Evolutionary conservation across 352 stramenopile genomes (phyloP).

Genomic region (Blastocystis sp.): DNA sequence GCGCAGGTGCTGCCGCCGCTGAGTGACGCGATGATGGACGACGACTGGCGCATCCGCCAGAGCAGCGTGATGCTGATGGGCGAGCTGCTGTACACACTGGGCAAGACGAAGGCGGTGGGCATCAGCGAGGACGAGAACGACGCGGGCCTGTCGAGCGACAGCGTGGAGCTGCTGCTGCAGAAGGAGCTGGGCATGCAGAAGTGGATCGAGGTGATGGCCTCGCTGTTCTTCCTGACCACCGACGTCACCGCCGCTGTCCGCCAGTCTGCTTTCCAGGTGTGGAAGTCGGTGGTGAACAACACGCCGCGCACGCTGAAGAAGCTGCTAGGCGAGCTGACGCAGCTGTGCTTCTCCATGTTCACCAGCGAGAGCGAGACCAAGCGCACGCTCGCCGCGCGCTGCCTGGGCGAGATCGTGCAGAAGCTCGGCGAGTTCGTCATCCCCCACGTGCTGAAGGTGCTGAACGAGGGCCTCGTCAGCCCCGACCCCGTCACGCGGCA

Average conservation of each 20-base stretch:
- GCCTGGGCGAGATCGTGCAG: conserved; percentile 95
- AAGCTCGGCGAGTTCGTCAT: conserved; percentile 98
- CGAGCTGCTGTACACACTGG: conserved; percentile 84
- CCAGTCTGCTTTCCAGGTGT: conserved; percentile 91
- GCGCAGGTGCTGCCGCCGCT: conserved; percentile 93
- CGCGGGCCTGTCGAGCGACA: conserved; percentile 25
- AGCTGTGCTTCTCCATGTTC: conserved; percentile 89
- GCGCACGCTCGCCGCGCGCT: conserved; percentile 84
- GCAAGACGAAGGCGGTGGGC: conserved; percentile 87
- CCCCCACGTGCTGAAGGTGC: conserved; percentile 93
- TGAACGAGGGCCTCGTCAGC: conserved; percentile 86
- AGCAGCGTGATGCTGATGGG: conserved; percentile 92
- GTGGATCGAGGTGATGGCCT: conserved; percentile 90
- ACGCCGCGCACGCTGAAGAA: conserved; percentile 91
- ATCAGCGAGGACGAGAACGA: conserved; percentile 73
- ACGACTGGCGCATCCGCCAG: conserved; percentile 96
- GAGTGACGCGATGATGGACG: conserved; percentile 90
- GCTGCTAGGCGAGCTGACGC: conserved; percentile 93
- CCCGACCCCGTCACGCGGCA: conserved; percentile 77
- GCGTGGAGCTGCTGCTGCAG: conserved; percentile 21
- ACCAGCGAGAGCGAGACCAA: conserved; percentile 84
- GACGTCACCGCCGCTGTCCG: conserved; percentile 92
- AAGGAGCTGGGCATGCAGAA: conserved; percentile 84
- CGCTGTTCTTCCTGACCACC: conserved; percentile 94
- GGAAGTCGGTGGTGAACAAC: conserved; percentile 97